phyloP scores from a whole-genome alignment of 495 filamentous ascomycete species.

The Lasiosphaeria ovina region DNA sequence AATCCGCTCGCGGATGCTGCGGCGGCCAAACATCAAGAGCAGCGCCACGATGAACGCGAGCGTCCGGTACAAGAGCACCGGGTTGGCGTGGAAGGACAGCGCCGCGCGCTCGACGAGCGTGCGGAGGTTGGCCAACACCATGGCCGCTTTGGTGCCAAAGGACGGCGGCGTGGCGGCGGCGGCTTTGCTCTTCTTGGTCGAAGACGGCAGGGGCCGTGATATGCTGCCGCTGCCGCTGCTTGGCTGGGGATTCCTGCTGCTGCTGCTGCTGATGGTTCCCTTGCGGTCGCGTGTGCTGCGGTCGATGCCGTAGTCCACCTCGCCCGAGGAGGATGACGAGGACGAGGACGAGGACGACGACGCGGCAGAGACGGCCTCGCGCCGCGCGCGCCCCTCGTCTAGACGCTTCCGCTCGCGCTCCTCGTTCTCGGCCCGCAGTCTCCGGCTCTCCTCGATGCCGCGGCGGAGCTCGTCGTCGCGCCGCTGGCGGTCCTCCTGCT shows the following conservation, averaged over 20 bases:
- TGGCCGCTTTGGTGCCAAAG: conserved; percentile 48
- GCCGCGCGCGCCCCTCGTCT: conserved; percentile 44
- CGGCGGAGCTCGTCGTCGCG: conserved; percentile 57
- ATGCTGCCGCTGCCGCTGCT: conserved; percentile 1
- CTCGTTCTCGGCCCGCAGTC: conserved; percentile 51
- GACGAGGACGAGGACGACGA: no score
- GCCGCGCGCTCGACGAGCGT: conserved; percentile 62
- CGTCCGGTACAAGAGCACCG: conserved; percentile 69
- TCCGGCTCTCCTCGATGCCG: conserved; percentile 59
- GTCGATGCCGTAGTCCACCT: conserved; percentile 49
- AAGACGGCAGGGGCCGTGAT: conserved; percentile 10
- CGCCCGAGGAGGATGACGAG: not conserved
- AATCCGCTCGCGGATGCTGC: conserved; percentile 72
- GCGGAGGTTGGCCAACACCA: conserved; percentile 54
- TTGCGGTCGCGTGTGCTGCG: conserved; percentile 39
- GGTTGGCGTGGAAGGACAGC: conserved; percentile 64
- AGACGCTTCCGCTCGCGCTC: conserved; percentile 46
- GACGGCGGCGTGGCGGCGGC: conserved; percentile 32
- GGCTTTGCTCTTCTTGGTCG: conserved; percentile 35
- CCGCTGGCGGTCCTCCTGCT: conserved; percentile 62
- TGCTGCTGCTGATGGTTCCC: conserved; percentile 28
- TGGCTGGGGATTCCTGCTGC: conserved; percentile 17
- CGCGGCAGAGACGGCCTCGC: conserved; percentile 11
- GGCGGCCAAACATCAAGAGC: conserved; percentile 69
- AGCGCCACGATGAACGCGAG: conserved; percentile 82